Evolutionary conservation across 2,329 filamentous ascomycete genomes (phyloP), one percentile per base, ranked within the genome.

Genomic region (Colletotrichum sp.): DNA sequence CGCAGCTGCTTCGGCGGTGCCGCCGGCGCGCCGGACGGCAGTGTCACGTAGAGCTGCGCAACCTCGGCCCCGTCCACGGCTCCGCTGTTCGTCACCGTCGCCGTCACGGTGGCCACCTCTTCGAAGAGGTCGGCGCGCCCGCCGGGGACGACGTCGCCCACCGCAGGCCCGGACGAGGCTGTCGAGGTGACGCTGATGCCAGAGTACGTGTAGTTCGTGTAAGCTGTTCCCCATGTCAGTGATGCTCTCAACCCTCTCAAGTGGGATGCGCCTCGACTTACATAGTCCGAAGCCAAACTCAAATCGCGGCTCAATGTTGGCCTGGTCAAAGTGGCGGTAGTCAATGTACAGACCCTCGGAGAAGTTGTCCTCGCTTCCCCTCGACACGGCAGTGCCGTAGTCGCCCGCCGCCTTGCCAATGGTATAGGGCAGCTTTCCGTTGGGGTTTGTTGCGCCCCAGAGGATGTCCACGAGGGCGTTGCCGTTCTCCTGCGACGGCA

Each of bases 401-500:
- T 90, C 89, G 9, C 75, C 78, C 3, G 82, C 79, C 3, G 81
- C 79, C 81, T 89, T 89, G 58, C 85, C 89, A 69, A 90, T 90
- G 3, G 89, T 90, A 81, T 89, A 89, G 1, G 87, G 86, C 62
- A 89, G 81, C 80, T 88, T 88, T 28, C 87, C 87, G 12, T 83
- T 86, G 12, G 87, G 87, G 58, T 80, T 82, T 0, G 82, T 81
- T 7, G 82, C 80, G 65, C 94, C 94, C 82, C 94, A 96, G 9
- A 96, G 88, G 26, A 96, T 87, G 80, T 96, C 94, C 4, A 92
- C 92, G 62, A 96, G 90, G 4, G 93, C 90, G 80, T 95, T 95
- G 13, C 94, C 94, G 78, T 90, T 94, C 84, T 96, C 93, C 80
- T 95, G 92, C 34, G 94, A 94, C 1, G 94, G 94, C 56, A 96